phyloP scores from a whole-genome alignment of 2,329 filamentous ascomycete species.

The Aureobasidium sp. region DNA sequence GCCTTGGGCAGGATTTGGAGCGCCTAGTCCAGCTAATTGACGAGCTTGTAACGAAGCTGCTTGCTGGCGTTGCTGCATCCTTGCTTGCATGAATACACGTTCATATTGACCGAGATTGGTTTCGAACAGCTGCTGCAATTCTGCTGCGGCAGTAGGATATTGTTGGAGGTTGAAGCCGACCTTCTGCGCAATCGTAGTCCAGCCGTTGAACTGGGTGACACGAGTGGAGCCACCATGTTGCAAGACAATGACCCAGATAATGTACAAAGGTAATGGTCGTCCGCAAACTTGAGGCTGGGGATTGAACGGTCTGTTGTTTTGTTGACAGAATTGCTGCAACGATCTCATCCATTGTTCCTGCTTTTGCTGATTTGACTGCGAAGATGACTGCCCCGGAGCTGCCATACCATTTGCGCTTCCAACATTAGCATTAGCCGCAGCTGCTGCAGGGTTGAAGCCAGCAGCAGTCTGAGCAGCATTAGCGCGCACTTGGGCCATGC shows the following conservation, averaged over 20 bases:
- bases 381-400: slow-evolving; percentile 19
- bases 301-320: slow-evolving; percentile 67
- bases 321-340: slow-evolving; percentile 68
- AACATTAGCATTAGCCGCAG: slow-evolving; percentile 19
- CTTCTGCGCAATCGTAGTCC: slow-evolving; percentile 61
- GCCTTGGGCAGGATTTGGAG: slow-evolving; percentile 19
- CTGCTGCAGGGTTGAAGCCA: slow-evolving; percentile 12
- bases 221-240: slow-evolving; percentile 71
- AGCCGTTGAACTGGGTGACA: slow-evolving; percentile 62
- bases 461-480: slow-evolving; percentile 2
- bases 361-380: slow-evolving; percentile 22
- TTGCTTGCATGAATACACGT: slow-evolving; percentile 54
- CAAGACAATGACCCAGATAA: slow-evolving; percentile 70
- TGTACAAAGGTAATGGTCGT: slow-evolving; percentile 65
- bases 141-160: slow-evolving; percentile 57
- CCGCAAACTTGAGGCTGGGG: slow-evolving; percentile 66
- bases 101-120: slow-evolving; percentile 73
- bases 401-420: slow-evolving; percentile 5
- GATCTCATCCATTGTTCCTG: slow-evolving; percentile 53
- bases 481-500: slow-evolving; percentile 23
- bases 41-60: slow-evolving; percentile 30
- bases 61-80: slow-evolving; percentile 34
- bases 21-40: slow-evolving; percentile 35
- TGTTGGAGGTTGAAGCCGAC: slow-evolving; percentile 37
- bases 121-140: slow-evolving; percentile 68